Percentiles rank a stretch among this genome's conserved stretches.
Evolutionary conservation across 768 basidiomycete species (phyloP).

Genomic region (Amanita thiersii): DNA sequence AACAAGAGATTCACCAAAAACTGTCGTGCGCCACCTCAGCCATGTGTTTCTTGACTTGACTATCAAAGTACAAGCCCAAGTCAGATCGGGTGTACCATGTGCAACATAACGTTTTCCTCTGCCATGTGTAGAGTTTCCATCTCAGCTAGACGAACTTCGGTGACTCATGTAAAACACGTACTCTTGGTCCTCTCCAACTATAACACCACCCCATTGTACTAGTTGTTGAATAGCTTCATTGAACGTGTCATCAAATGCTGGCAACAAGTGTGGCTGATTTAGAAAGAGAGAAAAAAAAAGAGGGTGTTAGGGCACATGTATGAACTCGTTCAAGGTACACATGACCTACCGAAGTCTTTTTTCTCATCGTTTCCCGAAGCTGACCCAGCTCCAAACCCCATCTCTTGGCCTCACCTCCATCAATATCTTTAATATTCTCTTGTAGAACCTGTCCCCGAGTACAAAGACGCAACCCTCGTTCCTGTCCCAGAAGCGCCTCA

Average conservation of each 20-base stretch:
- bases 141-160: slow-evolving; percentile 5
- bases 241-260: slow-evolving; percentile 64
- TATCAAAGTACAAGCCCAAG: slow-evolving; percentile 55
- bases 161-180: slow-evolving; percentile 27
- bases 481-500: slow-evolving; percentile 52
- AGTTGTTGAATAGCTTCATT: slow-evolving; percentile 75
- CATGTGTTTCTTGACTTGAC: slow-evolving; percentile 62
- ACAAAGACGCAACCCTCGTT: slow-evolving; percentile 61
- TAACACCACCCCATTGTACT: slow-evolving; percentile 63
- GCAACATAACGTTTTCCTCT: slow-evolving; percentile 74
- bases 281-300: slow-evolving; percentile 7
- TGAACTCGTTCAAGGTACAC: background rate
- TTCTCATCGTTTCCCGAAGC: slow-evolving; percentile 49
- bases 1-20: slow-evolving; percentile 43
- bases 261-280: slow-evolving; percentile 45
- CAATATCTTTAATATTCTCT: slow-evolving; percentile 28
- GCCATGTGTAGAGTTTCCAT: slow-evolving; percentile 1
- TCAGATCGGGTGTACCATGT: slow-evolving; percentile 60
- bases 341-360: slow-evolving; percentile 44
- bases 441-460: slow-evolving; percentile 31
- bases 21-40: slow-evolving; percentile 56
- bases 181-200: slow-evolving; percentile 57
- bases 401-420: slow-evolving; percentile 63
- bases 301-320: too few relatives aligned
- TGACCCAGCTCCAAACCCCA: slow-evolving; percentile 65